Evolutionary conservation across 257 asterid species (phyloP).

Genomic region (Phtheirospermum japonicum): DNA sequence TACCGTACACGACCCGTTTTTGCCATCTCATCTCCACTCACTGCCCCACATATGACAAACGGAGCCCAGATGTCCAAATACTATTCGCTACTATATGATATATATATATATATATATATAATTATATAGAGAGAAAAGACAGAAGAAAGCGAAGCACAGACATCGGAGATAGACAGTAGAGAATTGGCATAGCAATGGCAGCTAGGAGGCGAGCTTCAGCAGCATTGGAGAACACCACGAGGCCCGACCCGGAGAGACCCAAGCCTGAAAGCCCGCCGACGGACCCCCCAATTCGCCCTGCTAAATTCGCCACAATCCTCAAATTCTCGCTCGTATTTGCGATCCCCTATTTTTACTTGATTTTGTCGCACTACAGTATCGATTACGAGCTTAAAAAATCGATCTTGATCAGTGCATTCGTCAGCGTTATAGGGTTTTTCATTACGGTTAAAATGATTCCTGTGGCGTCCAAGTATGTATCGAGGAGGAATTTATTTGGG

Average conservation of each 20-base stretch:
- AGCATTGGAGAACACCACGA: slow-evolving; percentile 21
- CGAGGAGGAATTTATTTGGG: slow-evolving; percentile 67
- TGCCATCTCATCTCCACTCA: no score
- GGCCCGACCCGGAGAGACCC: slow-evolving; percentile 29
- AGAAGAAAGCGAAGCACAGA: slow-evolving; percentile 10
- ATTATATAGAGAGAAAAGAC: slow-evolving; percentile 6
- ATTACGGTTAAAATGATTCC: slow-evolving; percentile 57
- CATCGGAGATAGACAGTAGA: not conserved
- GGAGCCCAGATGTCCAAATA: slow-evolving; percentile 20
- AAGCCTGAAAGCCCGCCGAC: slow-evolving; percentile 27
- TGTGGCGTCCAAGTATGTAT: slow-evolving; percentile 61
- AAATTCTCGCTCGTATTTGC: slow-evolving; percentile 40
- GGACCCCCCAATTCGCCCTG: slow-evolving; percentile 51
- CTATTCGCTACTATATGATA: slow-evolving; percentile 16
- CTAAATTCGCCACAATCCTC: slow-evolving; percentile 43
- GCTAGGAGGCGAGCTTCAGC: slow-evolving; percentile 48
- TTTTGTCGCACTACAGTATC: slow-evolving; percentile 45
- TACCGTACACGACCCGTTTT: no score
- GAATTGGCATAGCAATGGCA: slow-evolving; percentile 43
- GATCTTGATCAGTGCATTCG: slow-evolving; percentile 44
- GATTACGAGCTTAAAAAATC: slow-evolving; percentile 54
- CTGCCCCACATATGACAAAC: no score
- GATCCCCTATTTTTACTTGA: slow-evolving; percentile 54
- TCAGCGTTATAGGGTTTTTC: slow-evolving; percentile 53
- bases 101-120: not conserved